Base-by-base conservation (phyloP, 2,329 filamentous ascomycete genomes). In the Amauroascus niger region DNA sequence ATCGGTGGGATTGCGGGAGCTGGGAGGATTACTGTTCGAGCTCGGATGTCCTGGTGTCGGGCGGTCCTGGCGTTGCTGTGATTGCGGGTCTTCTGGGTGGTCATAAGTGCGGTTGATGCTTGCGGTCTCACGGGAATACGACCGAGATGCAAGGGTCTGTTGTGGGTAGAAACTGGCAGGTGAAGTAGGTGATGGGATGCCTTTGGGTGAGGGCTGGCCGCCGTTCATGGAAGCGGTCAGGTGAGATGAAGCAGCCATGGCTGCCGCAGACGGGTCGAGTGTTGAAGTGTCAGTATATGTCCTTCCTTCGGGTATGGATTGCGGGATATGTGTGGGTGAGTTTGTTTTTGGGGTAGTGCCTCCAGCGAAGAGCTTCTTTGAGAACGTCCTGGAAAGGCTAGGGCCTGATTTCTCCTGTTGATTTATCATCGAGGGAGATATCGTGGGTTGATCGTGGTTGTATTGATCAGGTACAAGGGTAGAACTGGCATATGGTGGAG, bases 271-370 rank as follows among this genome's bases (percentile, higher is more conserved):
- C 1, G 85, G 85, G 64, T 88, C 85, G 48, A 88, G 69, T 1
- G 78, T 79, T 64, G 64, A 57, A 45, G 60, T 65, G 55, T 75
- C 74, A 49, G 68, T 63, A 55, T 71, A 66, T 78, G 81, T 65
- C 81, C 84, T 71, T 74, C 79, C 67, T 66, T 88, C 84, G 63
- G 87, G 83, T 45, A 80, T 79, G 7, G 80, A 79, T 66, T 69
- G 69, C 22, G 85, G 85, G 52, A 84, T 72, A 63, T 86, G 81
- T 39, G 86, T 88, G 1, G 87, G 87, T 16, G 87, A 90, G 53
- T 77, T 78, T 62, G 80, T 87, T 70, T 88, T 89, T n/a, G 86
- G 83, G 20, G 82, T 82, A 43, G 79, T 76, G 41, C 84, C 84
- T 41, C 86, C 80, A 59, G 85, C 79, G 59, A 75, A 71, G 18